A percentile compares a stretch with the other conserved stretches of the same genome.
These are phyloP conservation scores for Trametes versicolor DNA, from an alignment of 1,284 basidiomycete genomes.

Conservation along the genomic window DNA sequence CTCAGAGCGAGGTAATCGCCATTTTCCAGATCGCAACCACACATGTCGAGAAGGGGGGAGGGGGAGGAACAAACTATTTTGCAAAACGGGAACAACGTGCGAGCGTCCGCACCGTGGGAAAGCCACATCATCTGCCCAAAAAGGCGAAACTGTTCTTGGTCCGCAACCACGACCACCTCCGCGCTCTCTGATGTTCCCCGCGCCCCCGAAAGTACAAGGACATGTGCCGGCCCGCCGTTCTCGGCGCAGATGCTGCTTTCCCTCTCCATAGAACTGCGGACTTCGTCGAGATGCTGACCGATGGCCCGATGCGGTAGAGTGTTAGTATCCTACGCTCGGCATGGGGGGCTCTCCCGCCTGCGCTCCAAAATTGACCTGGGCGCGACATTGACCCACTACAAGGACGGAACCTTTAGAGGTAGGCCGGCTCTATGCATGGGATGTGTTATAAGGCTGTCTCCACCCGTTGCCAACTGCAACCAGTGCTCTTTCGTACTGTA, in stretches of 20 bases:
- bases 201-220: constrained; percentile 24
- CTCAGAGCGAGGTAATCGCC: constrained; percentile 21
- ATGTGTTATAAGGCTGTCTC: constrained; percentile 26
- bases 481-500: constrained; percentile 30
- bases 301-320: constrained; percentile 18
- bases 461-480: constrained; percentile 29
- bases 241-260: constrained; percentile 2
- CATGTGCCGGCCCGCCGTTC: not conserved
- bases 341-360: constrained; percentile 2
- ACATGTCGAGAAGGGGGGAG: constrained; percentile 4
- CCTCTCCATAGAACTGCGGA: constrained; percentile 6
- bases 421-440: not conserved
- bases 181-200: not conserved
- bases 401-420: constrained; percentile 10
- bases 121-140: constrained; percentile 14
- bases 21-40: constrained; percentile 13
- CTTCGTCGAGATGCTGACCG: constrained; percentile 15
- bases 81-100: constrained; percentile 28
- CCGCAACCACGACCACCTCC: constrained; percentile 5
- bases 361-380: constrained; percentile 7
- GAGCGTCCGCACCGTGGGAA: constrained; percentile 14
- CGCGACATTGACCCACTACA: constrained; percentile 26
- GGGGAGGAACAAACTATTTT: constrained; percentile 12
- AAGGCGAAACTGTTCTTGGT: constrained; percentile 21
- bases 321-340: constrained; percentile 22